Conservation (phyloP, 2,329 filamentous ascomycete genomes). For the Cladophialophora psammophila region DNA sequence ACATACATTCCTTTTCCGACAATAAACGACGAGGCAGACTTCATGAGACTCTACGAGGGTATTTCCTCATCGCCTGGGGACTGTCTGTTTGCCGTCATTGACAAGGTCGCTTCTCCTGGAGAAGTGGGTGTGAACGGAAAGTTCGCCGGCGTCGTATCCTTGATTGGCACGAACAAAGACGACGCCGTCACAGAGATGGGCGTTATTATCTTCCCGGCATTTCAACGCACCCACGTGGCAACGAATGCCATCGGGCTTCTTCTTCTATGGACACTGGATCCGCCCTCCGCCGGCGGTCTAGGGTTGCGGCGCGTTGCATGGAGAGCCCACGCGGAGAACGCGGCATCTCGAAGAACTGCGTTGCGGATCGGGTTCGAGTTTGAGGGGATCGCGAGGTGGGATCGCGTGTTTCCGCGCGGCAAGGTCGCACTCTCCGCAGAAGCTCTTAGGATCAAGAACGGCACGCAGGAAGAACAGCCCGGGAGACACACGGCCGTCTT, state of each 20-base stretch:
- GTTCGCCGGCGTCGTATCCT: constrained; percentile 12
- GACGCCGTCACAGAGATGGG: constrained; percentile 15
- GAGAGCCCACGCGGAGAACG: constrained; percentile 6
- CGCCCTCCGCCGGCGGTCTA: constrained; percentile 11
- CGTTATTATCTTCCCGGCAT: constrained; percentile 14
- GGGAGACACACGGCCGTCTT: constrained; percentile 7
- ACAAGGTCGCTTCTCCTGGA: not conserved
- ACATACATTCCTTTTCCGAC: constrained; percentile 8
- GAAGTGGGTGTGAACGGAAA: not conserved
- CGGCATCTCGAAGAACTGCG: not conserved
- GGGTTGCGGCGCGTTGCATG: constrained; percentile 9
- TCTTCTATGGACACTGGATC: constrained; percentile 12
- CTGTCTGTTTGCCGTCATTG: constrained; percentile 17
- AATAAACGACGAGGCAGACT: constrained; percentile 11
- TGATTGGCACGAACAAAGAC: not conserved
- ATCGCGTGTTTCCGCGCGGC: constrained; percentile 8
- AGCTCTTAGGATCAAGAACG: constrained; percentile 4
- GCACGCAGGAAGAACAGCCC: constrained; percentile 1
- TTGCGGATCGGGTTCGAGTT: constrained; percentile 17
- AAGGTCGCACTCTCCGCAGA: not conserved
- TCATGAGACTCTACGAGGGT: constrained; percentile 5
- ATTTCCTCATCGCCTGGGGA: not conserved
- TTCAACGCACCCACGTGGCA: constrained; percentile 15
- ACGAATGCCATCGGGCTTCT: constrained; percentile 8
- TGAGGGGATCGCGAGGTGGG: constrained; percentile 15